Evolutionary conservation across 2,329 filamentous ascomycete species (phyloP).

Genomic region (Colletotrichum neosansevieriae): DNA sequence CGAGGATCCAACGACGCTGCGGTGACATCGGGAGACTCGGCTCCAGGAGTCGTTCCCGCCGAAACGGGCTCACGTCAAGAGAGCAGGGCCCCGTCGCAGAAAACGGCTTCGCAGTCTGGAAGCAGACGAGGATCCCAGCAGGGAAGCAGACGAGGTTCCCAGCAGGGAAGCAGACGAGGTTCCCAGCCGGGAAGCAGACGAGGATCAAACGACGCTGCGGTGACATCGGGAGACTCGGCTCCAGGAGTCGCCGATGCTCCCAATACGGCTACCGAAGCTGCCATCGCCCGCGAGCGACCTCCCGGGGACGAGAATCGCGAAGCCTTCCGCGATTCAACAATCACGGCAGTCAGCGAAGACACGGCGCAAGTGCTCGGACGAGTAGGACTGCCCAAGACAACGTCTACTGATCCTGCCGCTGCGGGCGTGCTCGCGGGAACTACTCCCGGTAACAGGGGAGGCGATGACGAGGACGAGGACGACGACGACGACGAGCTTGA

Average conservation of each 20-base stretch:
- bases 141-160: conserved; percentile 12
- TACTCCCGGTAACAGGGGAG: not conserved
- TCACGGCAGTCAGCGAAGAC: conserved; percentile 35
- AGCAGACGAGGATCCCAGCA: conserved; percentile 26
- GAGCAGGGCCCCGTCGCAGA: conserved; percentile 7
- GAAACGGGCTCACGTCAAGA: conserved; percentile 11
- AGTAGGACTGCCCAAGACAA: conserved; percentile 31
- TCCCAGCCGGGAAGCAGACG: conserved; percentile 30
- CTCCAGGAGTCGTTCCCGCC: conserved; percentile 22
- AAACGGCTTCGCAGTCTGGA: conserved; percentile 11
- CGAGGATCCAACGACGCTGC: conserved; percentile 25
- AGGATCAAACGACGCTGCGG: conserved; percentile 21
- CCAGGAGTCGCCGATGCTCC: conserved; percentile 33
- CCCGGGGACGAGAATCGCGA: conserved; percentile 36
- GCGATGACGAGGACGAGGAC: conserved; percentile 17
- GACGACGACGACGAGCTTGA: conserved; percentile 30
- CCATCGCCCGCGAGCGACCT: conserved; percentile 15
- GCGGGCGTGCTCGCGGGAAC: conserved; percentile 26
- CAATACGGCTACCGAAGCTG: not conserved
- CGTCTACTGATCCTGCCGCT: conserved; percentile 20
- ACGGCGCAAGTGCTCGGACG: conserved; percentile 33
- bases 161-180: conserved; percentile 16
- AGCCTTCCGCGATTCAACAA: conserved; percentile 34
- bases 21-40: not conserved
- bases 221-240: not conserved